These are phyloP conservation scores for Adansonia gregorii DNA, from an alignment of 441 rosid species.

Conservation along the genomic window DNA sequence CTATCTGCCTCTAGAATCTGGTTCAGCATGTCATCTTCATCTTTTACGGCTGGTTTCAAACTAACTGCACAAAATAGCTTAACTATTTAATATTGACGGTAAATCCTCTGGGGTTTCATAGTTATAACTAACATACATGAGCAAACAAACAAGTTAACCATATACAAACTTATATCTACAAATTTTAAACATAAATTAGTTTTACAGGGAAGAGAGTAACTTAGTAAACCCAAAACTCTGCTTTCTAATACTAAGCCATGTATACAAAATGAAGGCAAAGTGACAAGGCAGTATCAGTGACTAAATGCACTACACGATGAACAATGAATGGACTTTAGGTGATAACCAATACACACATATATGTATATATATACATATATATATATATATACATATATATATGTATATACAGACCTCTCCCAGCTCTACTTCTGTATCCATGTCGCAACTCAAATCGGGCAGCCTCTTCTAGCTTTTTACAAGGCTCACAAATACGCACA, in stretches of 20 bases:
- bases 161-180: not conserved
- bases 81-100: not conserved
- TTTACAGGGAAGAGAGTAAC: not conserved
- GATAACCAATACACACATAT: not conserved
- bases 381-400: too few relatives aligned
- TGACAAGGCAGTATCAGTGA: conserved; percentile 6
- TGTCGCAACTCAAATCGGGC: conserved; percentile 85
- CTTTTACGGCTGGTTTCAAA: conserved; percentile 45
- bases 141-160: conserved; percentile 10
- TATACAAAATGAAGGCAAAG: conserved; percentile 10
- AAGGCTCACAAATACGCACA: conserved; percentile 92
- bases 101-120: not conserved
- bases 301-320: not conserved
- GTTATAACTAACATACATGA: not conserved
- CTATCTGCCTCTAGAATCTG: conserved; percentile 64
- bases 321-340: not conserved
- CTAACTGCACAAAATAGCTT: conserved; percentile 48
- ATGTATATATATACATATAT: too few relatives aligned
- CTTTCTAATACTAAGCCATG: conserved; percentile 1
- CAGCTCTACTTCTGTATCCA: conserved; percentile 58
- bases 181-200: not conserved
- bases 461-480: conserved; percentile 88
- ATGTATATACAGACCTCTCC: conserved; percentile 46
- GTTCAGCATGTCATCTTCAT: conserved; percentile 69
- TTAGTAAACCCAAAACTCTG: not conserved